Base-by-base conservation (phyloP, 257 asterid genomes). In the Solanum ossicruentum region DNA sequence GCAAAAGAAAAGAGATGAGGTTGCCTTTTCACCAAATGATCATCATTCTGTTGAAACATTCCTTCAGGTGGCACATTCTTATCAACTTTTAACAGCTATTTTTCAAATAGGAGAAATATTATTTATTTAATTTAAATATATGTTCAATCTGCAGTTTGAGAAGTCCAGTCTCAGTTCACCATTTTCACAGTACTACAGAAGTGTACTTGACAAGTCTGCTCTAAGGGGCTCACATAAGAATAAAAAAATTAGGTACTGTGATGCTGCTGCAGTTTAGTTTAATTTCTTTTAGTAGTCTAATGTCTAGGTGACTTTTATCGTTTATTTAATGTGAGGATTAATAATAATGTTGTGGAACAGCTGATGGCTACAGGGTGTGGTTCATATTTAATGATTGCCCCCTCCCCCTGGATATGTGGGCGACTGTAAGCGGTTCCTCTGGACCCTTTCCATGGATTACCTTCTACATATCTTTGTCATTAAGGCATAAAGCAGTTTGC, bases 1-100 rank as follows among this genome's bases (percentile, higher is more conserved):
- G 88, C 98, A 94, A 93, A 94, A 85, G 88, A 95, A 91, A 91
- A 95, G 98, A 92, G 96, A 92, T 7, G 99, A 95, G 71, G 94
- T 90, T 39, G 80, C 98, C 80, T 94, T 92, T 90, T 97, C 98
- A 49, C 99, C 99, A 10, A 91, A 91, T 58, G 98, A 97, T 85
- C 96, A 94, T 84, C 92, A 92, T 88, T 91, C 94, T 3, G 98
- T 83, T 52, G 98, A 95, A 85, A 87, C 92, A 67, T 97, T 97
- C 91, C 97, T 97, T 87, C 98, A 92, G 99, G 98, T 95, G 85
- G 84, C 86, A 49, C 82, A 63, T 85, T 72, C 49, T 26, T 49
- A 80, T 83, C 83, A 8, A 39, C 69, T 82, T 8, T 41, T 23
- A 49, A 75, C 82, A 75, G 75, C 51, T 61, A 85, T 55, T 71